These are phyloP conservation scores for Sphagnum fallax DNA, from an alignment of 228 moss, liverwort and hornwort genomes.

Conservation along the genomic window DNA sequence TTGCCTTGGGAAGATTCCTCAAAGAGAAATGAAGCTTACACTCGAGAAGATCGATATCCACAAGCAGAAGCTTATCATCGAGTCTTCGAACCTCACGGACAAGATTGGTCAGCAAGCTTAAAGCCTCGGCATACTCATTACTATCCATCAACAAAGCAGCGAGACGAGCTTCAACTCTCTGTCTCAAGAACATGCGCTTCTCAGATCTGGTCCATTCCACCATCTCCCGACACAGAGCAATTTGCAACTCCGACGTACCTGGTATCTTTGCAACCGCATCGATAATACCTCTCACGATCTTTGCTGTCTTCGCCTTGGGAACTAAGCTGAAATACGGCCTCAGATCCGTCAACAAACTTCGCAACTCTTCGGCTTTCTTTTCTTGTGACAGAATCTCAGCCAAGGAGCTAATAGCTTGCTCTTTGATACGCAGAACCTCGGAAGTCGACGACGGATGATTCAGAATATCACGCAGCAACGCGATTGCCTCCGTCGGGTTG, in stretches of 20 bases:
- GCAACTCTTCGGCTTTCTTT: conserved; percentile 72
- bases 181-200: conserved; percentile 89
- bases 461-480: conserved; percentile 52
- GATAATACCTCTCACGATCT: conserved; percentile 89
- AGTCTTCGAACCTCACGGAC: conserved; percentile 83
- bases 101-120: conserved; percentile 74
- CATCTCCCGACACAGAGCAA: conserved; percentile 88
- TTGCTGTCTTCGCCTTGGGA: conserved; percentile 93
- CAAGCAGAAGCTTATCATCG: conserved; percentile 78
- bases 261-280: conserved; percentile 95
- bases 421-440: conserved; percentile 81
- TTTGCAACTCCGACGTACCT: conserved; percentile 71
- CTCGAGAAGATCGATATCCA: conserved; percentile 76
- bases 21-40: conserved; percentile 72
- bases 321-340: conserved; percentile 73
- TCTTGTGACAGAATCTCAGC: conserved; percentile 68
- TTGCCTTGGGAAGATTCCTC: conserved; percentile 84
- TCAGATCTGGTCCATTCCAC: conserved; percentile 88
- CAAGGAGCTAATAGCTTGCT: conserved; percentile 66
- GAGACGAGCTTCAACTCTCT: conserved; percentile 86
- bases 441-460: conserved; percentile 67
- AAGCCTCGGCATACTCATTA: conserved; percentile 87
- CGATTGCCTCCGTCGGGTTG: conserved; percentile 55
- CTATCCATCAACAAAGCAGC: conserved; percentile 87
- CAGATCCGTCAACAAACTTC: conserved; percentile 67